Evolutionary conservation across 108 stramenopile genomes (phyloP), one percentile per base, ranked within the genome.

Genomic region (Skeletonema grethae): DNA sequence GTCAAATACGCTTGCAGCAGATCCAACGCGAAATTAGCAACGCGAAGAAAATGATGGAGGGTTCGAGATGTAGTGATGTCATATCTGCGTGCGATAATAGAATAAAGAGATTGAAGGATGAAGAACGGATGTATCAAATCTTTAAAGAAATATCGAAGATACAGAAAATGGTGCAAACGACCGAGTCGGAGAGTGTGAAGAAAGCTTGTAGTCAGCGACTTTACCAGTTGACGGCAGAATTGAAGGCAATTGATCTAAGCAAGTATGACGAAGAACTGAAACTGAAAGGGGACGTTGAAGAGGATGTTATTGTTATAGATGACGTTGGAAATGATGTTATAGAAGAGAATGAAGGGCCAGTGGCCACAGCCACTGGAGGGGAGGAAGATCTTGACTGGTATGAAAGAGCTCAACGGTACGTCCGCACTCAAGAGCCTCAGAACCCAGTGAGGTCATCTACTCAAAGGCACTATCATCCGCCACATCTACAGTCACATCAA

Each of bases 41-140:
- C 22, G 71, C 61, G 3, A 18, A 67, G 55, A 65, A 35, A 28
- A 79, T 79, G 78, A 63, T 24, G 6, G 50, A 67, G 12, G 31
- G 32, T 30, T 72, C 78, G 8, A 50, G 31, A 22, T 68, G 72
- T 53, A 15, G 34, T 2, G 53, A 43, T 7, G 78, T 79, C 7
- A 66, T 57, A 34, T 28, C 61, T 1, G 71, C 65, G 5, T 79
- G 78, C 32, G 56, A 4, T 1, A 41, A 24, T 2, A 39, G 78
- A 2, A 72, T 79, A 6, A 43, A 61, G 11, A 79, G 72, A 50
- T 59, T 79, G 15, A 53, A 34, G 48, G 46, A 79, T 11, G 78
- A 79, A 67, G 57, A 61, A 61, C 66, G 78, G 36, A 64, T 72
- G 31, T 71, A 67, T 58, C 78, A 79, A 72, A 79, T 79, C 34